Evolutionary conservation across 148 eudicot species (phyloP).

Genomic region (Oxyria digyna): DNA sequence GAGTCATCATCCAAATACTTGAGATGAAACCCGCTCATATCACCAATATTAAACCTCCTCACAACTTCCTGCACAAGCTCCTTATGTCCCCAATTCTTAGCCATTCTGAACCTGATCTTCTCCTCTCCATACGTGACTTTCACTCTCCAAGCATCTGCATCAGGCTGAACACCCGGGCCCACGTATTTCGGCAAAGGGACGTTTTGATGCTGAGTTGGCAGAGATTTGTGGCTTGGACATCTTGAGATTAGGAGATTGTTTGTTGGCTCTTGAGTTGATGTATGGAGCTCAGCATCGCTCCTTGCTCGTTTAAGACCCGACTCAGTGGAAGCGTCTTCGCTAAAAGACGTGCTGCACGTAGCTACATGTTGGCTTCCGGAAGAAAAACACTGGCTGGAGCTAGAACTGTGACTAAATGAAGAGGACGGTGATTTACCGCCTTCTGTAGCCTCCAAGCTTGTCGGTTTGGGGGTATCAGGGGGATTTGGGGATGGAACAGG

Average conservation of each 20-base stretch:
- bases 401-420: slow-evolving; percentile 56
- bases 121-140: slow-evolving; percentile 72
- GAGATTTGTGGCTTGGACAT: slow-evolving; percentile 39
- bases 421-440: slow-evolving; percentile 46
- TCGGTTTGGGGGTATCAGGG: slow-evolving; percentile 18
- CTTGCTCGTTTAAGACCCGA: slow-evolving; percentile 32
- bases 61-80: slow-evolving; percentile 50
- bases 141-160: slow-evolving; percentile 31
- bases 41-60: slow-evolving; percentile 52
- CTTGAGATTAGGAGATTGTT: slow-evolving; percentile 21
- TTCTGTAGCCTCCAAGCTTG: slow-evolving; percentile 19
- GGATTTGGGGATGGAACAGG: slow-evolving; percentile 33
- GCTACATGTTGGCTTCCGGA: slow-evolving; percentile 38
- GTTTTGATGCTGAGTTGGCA: slow-evolving; percentile 14
- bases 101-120: slow-evolving; percentile 54
- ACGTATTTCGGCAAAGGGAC: slow-evolving; percentile 15
- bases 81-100: slow-evolving; percentile 36
- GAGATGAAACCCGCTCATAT: slow-evolving; percentile 46
- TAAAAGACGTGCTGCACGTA: slow-evolving; percentile 20
- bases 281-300: slow-evolving; percentile 46
- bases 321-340: slow-evolving; percentile 24
- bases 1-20: slow-evolving; percentile 85
- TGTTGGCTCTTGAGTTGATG: slow-evolving; percentile 20
- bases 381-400: slow-evolving; percentile 66
- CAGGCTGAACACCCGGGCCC: slow-evolving; percentile 14